Base-by-base conservation (phyloP, 2,329 filamentous ascomycete species). In the Elsinoe batatas region DNA sequence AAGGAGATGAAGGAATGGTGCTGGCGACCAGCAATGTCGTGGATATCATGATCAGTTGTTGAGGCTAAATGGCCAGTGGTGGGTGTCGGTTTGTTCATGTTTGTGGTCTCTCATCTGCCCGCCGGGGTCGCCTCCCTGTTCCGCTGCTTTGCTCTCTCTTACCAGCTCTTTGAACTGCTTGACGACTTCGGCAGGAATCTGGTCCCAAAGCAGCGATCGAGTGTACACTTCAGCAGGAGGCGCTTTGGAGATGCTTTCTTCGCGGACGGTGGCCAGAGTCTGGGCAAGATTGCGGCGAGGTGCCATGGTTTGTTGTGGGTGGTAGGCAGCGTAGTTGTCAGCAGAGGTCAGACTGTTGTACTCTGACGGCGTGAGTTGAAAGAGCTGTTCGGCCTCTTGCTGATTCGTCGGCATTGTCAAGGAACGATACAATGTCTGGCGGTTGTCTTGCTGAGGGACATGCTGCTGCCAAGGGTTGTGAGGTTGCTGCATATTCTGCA, bases 121-220 rank as follows among this genome's bases (percentile, higher is more conserved):
- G 26, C 53, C 53, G 12, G 11, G 12, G 17, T 22, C 32, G 17
- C 32, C 40, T 20, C 15, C 17, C 2, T 56, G 47, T 6, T 51
- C 50, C n/a, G 36, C 49, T 66, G 46, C 62, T 57, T 15, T 59
- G 72, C 80, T 85, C 66, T 93, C 87, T 61, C 86, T 82, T 64
- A 95, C 87, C 80, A 95, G 90, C 71, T 88, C 87, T 65, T 87
- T 88, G 75, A 97, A 97, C 69, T 91, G 89, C 63, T 84, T 83
- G 54, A 98, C 89, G 49, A 97, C 90, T 61, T 97, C 90, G 63
- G 83, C 80, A 12, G 93, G 91, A 64, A 97, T 91, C 71, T 91
- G 88, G 66, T 96, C 90, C 88, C 89, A 95, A 57, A 97, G 82
- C 59, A 97, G 79, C 60, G 89, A 95, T 57, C 91, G 82, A 33